These are phyloP conservation scores for Dacryopinax primogenitus DNA, from an alignment of 768 basidiomycete genomes.

Conservation along the genomic window DNA sequence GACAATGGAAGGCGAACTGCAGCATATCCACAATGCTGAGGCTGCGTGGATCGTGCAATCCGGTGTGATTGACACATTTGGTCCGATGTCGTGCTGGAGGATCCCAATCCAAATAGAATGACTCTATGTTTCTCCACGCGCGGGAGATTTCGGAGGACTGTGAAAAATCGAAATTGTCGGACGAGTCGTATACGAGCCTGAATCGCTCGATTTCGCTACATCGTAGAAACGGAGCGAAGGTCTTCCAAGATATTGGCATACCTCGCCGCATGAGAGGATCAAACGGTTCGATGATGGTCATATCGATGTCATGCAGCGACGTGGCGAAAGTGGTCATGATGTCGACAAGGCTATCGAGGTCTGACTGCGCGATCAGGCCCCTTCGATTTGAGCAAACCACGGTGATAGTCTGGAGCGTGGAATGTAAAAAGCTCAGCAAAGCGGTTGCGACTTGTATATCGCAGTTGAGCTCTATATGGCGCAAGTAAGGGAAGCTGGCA, in stretches of 20 bases:
- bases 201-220: constrained; percentile 4
- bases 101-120: neutral
- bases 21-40: neutral
- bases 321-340: neutral
- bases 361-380: neutral
- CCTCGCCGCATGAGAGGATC: neutral
- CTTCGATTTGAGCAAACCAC: neutral
- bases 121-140: neutral
- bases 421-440: neutral
- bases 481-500: neutral
- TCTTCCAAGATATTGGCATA: neutral
- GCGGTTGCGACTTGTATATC: neutral
- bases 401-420: neutral
- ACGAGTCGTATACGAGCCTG: neutral
- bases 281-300: neutral
- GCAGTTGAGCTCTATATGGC: neutral
- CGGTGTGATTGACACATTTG: neutral
- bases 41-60: neutral
- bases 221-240: neutral
- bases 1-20: neutral
- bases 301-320: neutral
- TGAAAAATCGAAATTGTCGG: constrained; percentile 5
- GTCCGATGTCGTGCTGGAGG: neutral
- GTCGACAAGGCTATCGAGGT: neutral
- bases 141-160: constrained; percentile 3